Evolutionary conservation across 257 asterid species (phyloP).

Genomic region (Nicotiana paniculata): DNA sequence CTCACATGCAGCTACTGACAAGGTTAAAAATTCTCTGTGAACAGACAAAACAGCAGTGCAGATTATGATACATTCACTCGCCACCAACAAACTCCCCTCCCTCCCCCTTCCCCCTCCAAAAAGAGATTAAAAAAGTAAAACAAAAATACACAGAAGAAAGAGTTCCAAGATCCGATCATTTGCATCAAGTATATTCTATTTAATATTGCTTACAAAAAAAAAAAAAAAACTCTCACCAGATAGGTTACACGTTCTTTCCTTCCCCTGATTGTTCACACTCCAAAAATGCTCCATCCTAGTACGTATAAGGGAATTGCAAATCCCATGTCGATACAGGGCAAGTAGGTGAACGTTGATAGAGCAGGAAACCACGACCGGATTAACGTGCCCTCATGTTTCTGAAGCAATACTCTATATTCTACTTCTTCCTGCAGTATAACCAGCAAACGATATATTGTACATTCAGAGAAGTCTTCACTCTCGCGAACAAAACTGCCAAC

Average conservation of each 20-base stretch:
- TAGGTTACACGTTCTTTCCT: neutral
- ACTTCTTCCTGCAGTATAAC: neutral
- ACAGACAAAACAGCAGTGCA: neutral
- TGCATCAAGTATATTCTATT: neutral
- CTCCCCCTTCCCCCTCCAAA: neutral
- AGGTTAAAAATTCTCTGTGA: neutral
- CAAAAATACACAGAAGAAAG: neutral
- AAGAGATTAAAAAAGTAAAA: neutral
- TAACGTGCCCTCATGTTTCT: neutral
- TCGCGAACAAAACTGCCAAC: neutral
- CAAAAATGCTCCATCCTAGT: neutral
- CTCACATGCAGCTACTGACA: neutral
- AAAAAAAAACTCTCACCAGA: constrained; percentile 1
- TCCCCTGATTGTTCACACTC: neutral
- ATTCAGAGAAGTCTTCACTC: neutral
- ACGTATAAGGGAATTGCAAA: neutral
- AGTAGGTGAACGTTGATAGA: neutral
- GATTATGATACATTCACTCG: neutral
- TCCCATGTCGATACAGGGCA: neutral
- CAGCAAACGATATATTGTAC: neutral
- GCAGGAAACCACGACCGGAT: neutral
- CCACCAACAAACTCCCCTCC: neutral
- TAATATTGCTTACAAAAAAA: neutral
- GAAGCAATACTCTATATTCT: neutral
- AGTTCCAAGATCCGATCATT: neutral